These are phyloP conservation scores for Stephanodiscus minutulus DNA, from an alignment of 108 stramenopile genomes.

Conservation along the genomic window DNA sequence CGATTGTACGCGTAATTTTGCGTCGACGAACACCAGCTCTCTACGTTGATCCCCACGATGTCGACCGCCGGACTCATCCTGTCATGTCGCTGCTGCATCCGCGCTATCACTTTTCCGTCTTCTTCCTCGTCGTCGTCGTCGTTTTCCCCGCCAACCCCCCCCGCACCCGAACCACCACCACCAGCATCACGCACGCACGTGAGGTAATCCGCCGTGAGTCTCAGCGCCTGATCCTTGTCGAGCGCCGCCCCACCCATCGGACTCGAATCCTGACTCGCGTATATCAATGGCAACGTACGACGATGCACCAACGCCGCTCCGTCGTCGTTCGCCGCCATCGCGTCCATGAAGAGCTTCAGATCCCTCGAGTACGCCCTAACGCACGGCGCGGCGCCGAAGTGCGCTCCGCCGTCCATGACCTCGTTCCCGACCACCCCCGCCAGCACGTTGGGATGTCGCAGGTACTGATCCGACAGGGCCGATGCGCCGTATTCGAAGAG, in stretches of 20 bases:
- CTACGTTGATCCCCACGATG: slow-evolving; percentile 66
- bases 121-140: slow-evolving; percentile 14
- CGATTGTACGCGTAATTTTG: slow-evolving; percentile 52
- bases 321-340: not conserved
- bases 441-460: slow-evolving; percentile 58
- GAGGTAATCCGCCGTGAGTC: slow-evolving; percentile 58
- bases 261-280: slow-evolving; percentile 60
- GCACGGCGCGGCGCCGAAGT: slow-evolving; percentile 65
- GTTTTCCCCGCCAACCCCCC: no score
- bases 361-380: slow-evolving; percentile 55
- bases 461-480: slow-evolving; percentile 28
- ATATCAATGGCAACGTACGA: slow-evolving; percentile 53
- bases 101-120: no score
- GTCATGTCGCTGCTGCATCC: no score
- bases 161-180: no score
- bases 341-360: slow-evolving; percentile 48
- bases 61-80: no score
- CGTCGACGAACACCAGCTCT: slow-evolving; percentile 64
- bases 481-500: slow-evolving; percentile 54
- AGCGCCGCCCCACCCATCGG: slow-evolving; percentile 39
- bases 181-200: no score
- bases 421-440: slow-evolving; percentile 69
- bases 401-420: slow-evolving; percentile 59
- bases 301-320: not conserved
- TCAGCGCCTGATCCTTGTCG: slow-evolving; percentile 36